Percentiles rank a stretch among this genome's conserved stretches.
Evolutionary conservation across 2,329 filamentous ascomycete species (phyloP).

Genomic region (Colletotrichum phormii): DNA sequence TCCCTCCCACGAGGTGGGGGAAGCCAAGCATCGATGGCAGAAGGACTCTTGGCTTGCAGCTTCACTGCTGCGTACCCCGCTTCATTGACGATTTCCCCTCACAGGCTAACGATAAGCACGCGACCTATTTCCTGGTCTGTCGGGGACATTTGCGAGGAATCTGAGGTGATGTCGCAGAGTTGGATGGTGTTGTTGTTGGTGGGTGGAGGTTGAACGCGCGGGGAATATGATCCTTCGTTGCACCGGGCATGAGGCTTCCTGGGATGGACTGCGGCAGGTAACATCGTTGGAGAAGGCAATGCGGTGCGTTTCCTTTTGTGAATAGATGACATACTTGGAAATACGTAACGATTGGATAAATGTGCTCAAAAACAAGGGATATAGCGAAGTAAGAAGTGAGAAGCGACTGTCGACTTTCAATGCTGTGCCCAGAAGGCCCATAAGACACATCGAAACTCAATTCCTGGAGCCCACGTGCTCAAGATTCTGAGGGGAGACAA

Average conservation of each 20-base stretch:
- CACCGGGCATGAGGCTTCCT: background rate
- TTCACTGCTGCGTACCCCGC: slow-evolving; percentile 33
- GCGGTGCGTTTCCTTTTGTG: background rate
- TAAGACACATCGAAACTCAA: background rate
- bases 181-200: background rate
- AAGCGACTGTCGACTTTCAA: background rate
- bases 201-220: background rate
- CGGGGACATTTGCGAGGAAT: no score
- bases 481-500: background rate
- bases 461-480: background rate
- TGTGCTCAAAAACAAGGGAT: background rate
- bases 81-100: slow-evolving; percentile 13
- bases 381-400: background rate
- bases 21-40: slow-evolving; percentile 20
- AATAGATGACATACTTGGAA: background rate
- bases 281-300: background rate
- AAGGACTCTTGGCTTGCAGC: slow-evolving; percentile 30
- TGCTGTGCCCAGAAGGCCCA: background rate
- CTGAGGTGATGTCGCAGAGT: background rate
- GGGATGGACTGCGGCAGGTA: background rate
- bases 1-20: slow-evolving; percentile 8
- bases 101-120: slow-evolving; percentile 23
- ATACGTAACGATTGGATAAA: background rate
- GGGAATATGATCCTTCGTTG: background rate
- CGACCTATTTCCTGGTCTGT: slow-evolving; percentile 21